Base-by-base conservation (phyloP, 306 rosid species). In the Sphenostylis stenocarpa region DNA sequence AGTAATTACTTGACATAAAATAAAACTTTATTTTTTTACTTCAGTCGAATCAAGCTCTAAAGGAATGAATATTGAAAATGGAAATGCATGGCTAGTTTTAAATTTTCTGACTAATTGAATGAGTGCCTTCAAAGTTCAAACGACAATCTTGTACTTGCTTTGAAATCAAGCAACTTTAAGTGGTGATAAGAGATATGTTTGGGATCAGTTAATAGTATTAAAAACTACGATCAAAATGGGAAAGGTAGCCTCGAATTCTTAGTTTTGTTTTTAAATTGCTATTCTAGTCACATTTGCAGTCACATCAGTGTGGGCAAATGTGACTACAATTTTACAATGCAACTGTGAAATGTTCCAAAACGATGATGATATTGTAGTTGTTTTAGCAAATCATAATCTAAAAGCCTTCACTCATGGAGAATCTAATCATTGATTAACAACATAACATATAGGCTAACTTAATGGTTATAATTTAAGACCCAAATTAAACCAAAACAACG, bases 141-240 rank as follows among this genome's bases (percentile, higher is more conserved):
- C 47, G 7, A 38, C 70, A 34, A 57, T 52, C 36, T 36, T 62
- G 79, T 33, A 70, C 56, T 70, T 76, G 81, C 81, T 76, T 70
- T 62, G 53, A 69, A 81, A 70, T 72, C 78, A 81, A 73, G 82
- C 80, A 74, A 67, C 70, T 43, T 13, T 55, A n/a, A 65, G 21
- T 45, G 7, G 14, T 44, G 31, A 12, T 14, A 65, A 21, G 53
- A 44, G 47, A 56, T 69, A 15, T 64, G 68, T 44, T 52, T 70
- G 63, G 70, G 73, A 52, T 77, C 45, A 82, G 20, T 10, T 47
- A 21, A 70, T 58, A 61, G 61, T 78, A 34, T n/a, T 34, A 57
- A 57, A 12, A 14, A 28, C 61, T 47, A 44, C 48, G 4, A 43
- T 67, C 53, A 39, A 66, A 43, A 19, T 65, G 19, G 17, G 70